Base-by-base conservation (phyloP, 805 yeast species). In the Candida tibetensis region DNA sequence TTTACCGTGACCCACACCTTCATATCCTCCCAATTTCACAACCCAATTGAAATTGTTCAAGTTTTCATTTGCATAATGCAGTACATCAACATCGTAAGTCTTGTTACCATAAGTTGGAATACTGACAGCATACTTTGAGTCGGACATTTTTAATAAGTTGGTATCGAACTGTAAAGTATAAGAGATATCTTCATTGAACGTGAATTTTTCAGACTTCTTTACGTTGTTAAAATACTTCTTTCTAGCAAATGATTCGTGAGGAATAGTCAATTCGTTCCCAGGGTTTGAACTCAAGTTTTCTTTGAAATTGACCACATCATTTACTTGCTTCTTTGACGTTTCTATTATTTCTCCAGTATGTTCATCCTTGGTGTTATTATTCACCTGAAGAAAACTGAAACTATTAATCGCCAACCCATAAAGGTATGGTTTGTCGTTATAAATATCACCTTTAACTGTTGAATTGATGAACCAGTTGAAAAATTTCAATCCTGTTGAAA, bases 371-470 rank as follows among this genome's bases (percentile, higher is more conserved):
- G 36, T 37, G 17, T 52, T 39, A n/a, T 44, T 46, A n/a, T 44
- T 46, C 15, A 55, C 58, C 4, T 66, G 57, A 28, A 81, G 58
- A 30, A 60, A 65, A 15, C 79, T 78, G 50, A 82, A 72, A 36
- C 82, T 74, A 34, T 79, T 71, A 42, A 81, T 57, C 0, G 77
- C 82, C 30, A 74, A 69, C 1, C 87, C 86, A 46, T 81, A 82
- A 10, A 82, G 55, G 50, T 62, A 82, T 2, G 89, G 89, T 47
- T 69, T 66, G 30, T 80, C 85, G 23, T 64, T 62, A 49, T 77
- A 78, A 3, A 78, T 57, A 48, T 82, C 87, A 3, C 82, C 85
- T 22, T 70, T 74, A 7, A 81, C 77, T 16, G 82, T 76, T n/a
- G 82, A 81, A 53, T 79, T 84, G 32, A 82, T 73, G 44, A 71